Evolutionary conservation across 116 monocot species (phyloP), one percentile per base, ranked within the genome.

Genomic region (Posidonia oceanica): DNA sequence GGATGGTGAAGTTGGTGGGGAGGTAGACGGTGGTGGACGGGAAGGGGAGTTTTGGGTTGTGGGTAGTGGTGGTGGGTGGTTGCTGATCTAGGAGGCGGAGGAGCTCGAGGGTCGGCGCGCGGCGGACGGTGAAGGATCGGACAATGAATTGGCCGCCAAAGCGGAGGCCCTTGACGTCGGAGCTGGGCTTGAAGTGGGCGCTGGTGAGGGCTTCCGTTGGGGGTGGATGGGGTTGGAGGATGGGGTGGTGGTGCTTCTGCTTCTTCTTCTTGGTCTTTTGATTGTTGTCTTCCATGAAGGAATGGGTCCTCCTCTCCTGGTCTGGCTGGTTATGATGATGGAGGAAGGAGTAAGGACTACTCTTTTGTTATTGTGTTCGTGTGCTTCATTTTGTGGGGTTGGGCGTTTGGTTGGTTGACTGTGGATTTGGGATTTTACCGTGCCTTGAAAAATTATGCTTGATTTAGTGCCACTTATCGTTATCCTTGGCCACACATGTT

Each of bases 1-100:
- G 75, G 68, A 96, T 91, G 66, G 96, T 91, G 87, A 96, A 96
- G 88, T 85, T 91, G 79, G 96, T 96, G 60, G 96, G 96, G 8
- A 96, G 66, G 81, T 81, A 96, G 42, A 84, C 72, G 52, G 85
- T 85, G 53, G 88, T 82, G 18, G 96, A 91, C 20, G 91, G 81
- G 76, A 96, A 87, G 16, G 91, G 88, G 29, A 29, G 22, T 74
- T 14, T 4, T 10, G 61, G 76, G 64, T 37, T 3, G 21, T 36
- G 75, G 40, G 59, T 54, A 74, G 51, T 29, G 67, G 60, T 54
- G 79, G 77, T 0, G 85, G 88, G 54, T 84, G 70, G 70, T 79
- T 72, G 56, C 29, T 29, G 29, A 1, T 29, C 29, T 1, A 91
- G 88, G 74, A 96, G 89, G 41, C 89, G 89, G 40, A 89, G 87